Percentiles rank a stretch among this genome's conserved stretches.
Evolutionary conservation across 495 filamentous ascomycete species (phyloP).

Genomic region (Entonaema liquescens): DNA sequence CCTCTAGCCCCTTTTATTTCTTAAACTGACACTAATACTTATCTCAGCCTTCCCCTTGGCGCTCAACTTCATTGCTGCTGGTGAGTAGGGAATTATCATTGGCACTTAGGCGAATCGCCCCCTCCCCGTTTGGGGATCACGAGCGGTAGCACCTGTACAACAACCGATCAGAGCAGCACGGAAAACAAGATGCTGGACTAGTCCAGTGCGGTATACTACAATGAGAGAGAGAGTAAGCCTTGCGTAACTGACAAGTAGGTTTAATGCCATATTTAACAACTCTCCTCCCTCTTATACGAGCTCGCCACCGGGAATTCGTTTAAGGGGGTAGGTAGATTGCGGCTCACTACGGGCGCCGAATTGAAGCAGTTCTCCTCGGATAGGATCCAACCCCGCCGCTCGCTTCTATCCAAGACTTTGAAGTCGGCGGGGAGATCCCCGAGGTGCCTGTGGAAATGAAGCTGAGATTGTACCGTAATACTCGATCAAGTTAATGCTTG

Average conservation of each 20-base stretch:
- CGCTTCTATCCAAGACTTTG: constrained; percentile 18
- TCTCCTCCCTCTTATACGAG: constrained; percentile 29
- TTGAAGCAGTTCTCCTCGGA: constrained; percentile 55
- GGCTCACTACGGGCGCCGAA: constrained; percentile 89
- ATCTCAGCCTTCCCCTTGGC: constrained; percentile 72
- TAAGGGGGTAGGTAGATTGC: constrained; percentile 50
- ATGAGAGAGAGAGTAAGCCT: constrained; percentile 28
- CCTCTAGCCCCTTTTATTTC: constrained; percentile 11
- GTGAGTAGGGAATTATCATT: constrained; percentile 65
- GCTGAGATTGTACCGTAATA: constrained; percentile 92
- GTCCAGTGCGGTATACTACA: neutral
- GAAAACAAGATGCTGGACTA: neutral
- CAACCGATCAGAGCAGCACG: neutral
- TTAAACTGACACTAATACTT: constrained; percentile 31
- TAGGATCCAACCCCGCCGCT: constrained; percentile 57
- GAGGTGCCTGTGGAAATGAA: constrained; percentile 59
- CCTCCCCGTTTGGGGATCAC: constrained; percentile 30
- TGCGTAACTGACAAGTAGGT: constrained; percentile 46
- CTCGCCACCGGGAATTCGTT: constrained; percentile 23
- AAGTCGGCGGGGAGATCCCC: constrained; percentile 37
- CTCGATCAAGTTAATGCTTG: constrained; percentile 97
- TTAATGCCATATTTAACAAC: constrained; percentile 40
- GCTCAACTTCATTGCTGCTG: constrained; percentile 83
- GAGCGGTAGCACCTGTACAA: constrained; percentile 53
- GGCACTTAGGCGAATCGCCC: constrained; percentile 26